A percentile compares a stretch with the other conserved stretches of the same genome.
phyloP scores from a whole-genome alignment of 768 basidiomycete genomes.

The Astraeus odoratus region DNA sequence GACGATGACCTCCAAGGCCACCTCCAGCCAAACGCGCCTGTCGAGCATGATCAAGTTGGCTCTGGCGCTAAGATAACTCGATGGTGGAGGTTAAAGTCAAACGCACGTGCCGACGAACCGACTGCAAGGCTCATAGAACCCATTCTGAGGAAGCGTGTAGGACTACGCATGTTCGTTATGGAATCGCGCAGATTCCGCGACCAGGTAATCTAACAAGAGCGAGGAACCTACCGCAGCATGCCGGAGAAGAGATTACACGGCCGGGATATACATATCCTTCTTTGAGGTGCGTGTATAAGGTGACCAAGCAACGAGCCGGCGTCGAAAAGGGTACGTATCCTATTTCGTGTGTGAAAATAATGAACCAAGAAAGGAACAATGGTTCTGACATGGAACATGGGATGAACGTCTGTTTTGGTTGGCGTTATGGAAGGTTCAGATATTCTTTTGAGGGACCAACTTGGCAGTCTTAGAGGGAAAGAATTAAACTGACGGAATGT shows the following conservation, averaged over 20 bases:
- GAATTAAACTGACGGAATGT: not conserved
- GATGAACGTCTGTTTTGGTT: not conserved
- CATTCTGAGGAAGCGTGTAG: not conserved
- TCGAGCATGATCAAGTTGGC: no score
- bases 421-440: not conserved
- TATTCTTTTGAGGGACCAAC: no score
- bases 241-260: no score
- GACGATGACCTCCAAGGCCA: no score
- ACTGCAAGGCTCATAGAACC: not conserved
- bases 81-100: constrained; percentile 2
- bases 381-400: not conserved
- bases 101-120: not conserved
- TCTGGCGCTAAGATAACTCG: no score
- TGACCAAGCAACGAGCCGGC: not conserved
- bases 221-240: constrained; percentile 9
- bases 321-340: not conserved
- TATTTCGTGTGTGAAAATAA: not conserved
- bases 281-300: constrained; percentile 3
- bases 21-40: not conserved
- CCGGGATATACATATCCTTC: no score
- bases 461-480: not conserved
- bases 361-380: not conserved
- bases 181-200: not conserved
- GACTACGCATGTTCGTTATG: not conserved
- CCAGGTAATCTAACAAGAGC: not conserved